phyloP scores from a whole-genome alignment of 495 filamentous ascomycete genomes.

The Astrothelium macrocarpum region DNA sequence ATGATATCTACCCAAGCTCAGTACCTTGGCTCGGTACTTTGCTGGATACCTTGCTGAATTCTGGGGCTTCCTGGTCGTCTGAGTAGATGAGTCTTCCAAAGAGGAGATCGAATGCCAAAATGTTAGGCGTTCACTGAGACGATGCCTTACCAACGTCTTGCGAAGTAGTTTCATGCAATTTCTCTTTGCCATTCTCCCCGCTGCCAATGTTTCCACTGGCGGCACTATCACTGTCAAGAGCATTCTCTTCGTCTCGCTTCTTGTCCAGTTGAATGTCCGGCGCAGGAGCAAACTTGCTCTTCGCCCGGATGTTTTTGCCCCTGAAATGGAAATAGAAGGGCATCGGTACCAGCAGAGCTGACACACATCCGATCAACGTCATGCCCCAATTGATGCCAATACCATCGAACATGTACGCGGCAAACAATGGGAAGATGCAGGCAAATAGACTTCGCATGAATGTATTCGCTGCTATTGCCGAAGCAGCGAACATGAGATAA shows the following conservation, averaged over 20 bases:
- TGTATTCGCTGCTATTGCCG: constrained; percentile 25
- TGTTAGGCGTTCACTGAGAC: neutral
- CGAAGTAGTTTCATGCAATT: neutral
- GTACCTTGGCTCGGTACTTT: no score
- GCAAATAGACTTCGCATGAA: constrained; percentile 24
- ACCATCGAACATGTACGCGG: constrained; percentile 22
- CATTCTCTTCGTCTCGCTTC: constrained; percentile 19
- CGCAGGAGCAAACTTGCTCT: constrained; percentile 22
- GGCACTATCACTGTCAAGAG: neutral
- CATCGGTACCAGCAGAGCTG: constrained; percentile 22
- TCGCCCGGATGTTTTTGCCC: constrained; percentile 21
- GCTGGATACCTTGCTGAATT: no score
- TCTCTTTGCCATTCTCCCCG: neutral
- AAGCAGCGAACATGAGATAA: constrained; percentile 24
- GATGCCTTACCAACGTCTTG: neutral
- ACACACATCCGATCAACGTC: constrained; percentile 23
- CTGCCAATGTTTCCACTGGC: neutral
- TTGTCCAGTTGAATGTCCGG: constrained; percentile 21
- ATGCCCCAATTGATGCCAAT: constrained; percentile 27
- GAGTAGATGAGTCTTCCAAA: neutral
- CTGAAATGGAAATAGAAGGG: constrained; percentile 21
- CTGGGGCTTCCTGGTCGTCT: no score
- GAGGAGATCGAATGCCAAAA: neutral
- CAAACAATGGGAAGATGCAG: constrained; percentile 22
- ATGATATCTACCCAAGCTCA: no score